phyloP scores from a whole-genome alignment of 192 early-diverging fungal species.

The Dissophora ornata region DNA sequence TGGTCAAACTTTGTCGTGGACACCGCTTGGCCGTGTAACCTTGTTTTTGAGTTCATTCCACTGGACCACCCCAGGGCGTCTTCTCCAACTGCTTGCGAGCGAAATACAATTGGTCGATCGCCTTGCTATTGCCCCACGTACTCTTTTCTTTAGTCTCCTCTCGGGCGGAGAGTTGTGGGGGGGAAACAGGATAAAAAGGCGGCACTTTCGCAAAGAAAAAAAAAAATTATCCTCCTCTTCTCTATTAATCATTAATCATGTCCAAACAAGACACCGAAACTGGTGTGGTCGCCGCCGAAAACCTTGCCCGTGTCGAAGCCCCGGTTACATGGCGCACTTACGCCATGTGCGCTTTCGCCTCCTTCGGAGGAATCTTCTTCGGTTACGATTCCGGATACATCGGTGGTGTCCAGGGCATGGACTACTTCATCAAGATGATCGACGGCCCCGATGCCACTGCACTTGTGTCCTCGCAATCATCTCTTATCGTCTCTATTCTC shows the following conservation, averaged over 20 bases:
- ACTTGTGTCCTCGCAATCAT: conserved; percentile 42
- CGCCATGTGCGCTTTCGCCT: conserved; percentile 59
- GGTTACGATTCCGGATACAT: conserved; percentile 84
- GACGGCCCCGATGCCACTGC: conserved; percentile 52
- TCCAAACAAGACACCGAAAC: conserved; percentile 46
- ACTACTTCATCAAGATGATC: conserved; percentile 65
- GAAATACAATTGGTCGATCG: no score
- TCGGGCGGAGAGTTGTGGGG: no score
- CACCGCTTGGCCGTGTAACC: no score
- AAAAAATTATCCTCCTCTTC: no score
- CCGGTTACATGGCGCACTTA: conserved; percentile 53
- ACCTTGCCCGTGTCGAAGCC: conserved; percentile 51
- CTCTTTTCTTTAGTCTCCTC: no score
- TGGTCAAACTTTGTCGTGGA: no score
- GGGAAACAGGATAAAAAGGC: no score
- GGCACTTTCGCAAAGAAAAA: no score
- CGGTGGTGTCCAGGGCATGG: conserved; percentile 76
- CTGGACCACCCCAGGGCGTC: no score
- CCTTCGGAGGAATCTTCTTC: conserved; percentile 75
- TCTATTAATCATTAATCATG: conserved; percentile 44
- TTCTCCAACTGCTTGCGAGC: no score
- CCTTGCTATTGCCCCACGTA: no score
- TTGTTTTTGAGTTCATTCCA: no score
- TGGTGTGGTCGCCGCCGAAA: conserved; percentile 42
- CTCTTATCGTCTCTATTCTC: conserved; percentile 69